phyloP scores from a whole-genome alignment of 2,329 filamentous ascomycete species.

The Aspergillus novoparasiticus region DNA sequence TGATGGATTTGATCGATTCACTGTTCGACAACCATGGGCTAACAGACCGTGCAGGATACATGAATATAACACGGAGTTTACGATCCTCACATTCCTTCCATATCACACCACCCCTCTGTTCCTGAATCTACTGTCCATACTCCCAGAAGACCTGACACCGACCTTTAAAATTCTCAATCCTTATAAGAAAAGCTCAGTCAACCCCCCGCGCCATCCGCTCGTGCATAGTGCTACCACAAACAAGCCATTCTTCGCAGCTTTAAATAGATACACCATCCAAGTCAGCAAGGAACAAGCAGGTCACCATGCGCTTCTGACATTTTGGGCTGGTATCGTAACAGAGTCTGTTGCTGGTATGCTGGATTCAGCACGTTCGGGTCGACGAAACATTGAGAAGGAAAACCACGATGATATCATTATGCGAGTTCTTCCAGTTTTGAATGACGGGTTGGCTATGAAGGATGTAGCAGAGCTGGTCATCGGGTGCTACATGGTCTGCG shows the following conservation, averaged over 20 bases:
- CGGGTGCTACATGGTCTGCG: constrained; percentile 87
- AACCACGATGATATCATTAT: constrained; percentile 78
- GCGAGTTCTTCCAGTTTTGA: constrained; percentile 68
- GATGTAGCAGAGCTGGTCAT: constrained; percentile 78
- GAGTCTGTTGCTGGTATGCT: constrained; percentile 84
- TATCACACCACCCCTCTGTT: constrained; percentile 89
- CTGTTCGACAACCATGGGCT: constrained; percentile 11
- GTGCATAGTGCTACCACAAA: constrained; percentile 83
- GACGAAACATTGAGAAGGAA: constrained; percentile 73
- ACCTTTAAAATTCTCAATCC: constrained; percentile 84
- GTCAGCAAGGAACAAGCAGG: constrained; percentile 72
- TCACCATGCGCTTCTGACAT: constrained; percentile 76
- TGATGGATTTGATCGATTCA: constrained; percentile 23
- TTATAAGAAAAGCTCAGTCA: constrained; percentile 76
- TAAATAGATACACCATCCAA: constrained; percentile 79
- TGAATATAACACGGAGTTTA: constrained; percentile 78
- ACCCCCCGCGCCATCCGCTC: constrained; percentile 77
- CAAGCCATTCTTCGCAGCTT: constrained; percentile 69
- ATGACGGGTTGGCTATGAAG: constrained; percentile 74
- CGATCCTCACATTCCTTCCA: constrained; percentile 86
- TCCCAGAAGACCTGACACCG: constrained; percentile 71
- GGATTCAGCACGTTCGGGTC: constrained; percentile 74
- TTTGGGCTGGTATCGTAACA: constrained; percentile 87
- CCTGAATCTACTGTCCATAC: constrained; percentile 79
- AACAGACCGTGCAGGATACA: constrained; percentile 66